Conservation (phyloP, 495 filamentous ascomycete genomes). For the Terfezia claveryi region DNA sequence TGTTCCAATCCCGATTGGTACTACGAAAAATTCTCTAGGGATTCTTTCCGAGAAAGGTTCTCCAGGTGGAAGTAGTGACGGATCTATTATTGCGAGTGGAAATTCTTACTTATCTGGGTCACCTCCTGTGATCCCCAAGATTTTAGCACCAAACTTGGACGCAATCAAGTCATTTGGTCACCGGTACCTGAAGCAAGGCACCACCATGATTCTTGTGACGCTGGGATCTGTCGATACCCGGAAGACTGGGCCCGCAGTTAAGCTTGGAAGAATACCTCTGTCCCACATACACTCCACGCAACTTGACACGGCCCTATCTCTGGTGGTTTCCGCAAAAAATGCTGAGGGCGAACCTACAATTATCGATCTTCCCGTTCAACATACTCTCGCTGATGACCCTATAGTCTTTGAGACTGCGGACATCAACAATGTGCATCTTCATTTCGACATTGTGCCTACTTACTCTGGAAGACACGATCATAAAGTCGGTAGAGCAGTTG, state of each 20-base stretch:
- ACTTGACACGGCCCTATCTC: slow-evolving; percentile 76
- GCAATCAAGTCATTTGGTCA: slow-evolving; percentile 90
- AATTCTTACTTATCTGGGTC: not conserved
- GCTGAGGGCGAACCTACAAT: slow-evolving; percentile 69
- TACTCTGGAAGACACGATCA: slow-evolving; percentile 76
- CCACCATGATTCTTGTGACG: slow-evolving; percentile 76
- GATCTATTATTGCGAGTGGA: slow-evolving; percentile 18
- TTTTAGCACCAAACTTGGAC: slow-evolving; percentile 28
- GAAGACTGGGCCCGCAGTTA: slow-evolving; percentile 58
- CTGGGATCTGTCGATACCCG: slow-evolving; percentile 84
- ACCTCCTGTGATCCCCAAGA: not conserved
- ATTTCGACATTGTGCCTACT: slow-evolving; percentile 94
- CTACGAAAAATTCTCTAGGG: not conserved
- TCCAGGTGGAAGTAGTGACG: not conserved
- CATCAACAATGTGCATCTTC: slow-evolving; percentile 56
- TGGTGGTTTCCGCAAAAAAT: slow-evolving; percentile 76
- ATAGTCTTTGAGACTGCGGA: slow-evolving; percentile 69
- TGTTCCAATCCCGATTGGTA: not conserved
- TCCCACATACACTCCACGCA: slow-evolving; percentile 74
- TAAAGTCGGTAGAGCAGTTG: slow-evolving; percentile 79
- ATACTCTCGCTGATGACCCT: slow-evolving; percentile 66
- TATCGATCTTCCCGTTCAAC: slow-evolving; percentile 80
- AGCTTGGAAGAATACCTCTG: slow-evolving; percentile 71
- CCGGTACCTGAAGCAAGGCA: slow-evolving; percentile 61
- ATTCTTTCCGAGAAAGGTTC: not conserved